Percentiles rank a stretch among this genome's conserved stretches.
These are phyloP conservation scores for Deuterostichococcus epilithicus DNA, from an alignment of 139 green algal genomes.

Conservation along the genomic window DNA sequence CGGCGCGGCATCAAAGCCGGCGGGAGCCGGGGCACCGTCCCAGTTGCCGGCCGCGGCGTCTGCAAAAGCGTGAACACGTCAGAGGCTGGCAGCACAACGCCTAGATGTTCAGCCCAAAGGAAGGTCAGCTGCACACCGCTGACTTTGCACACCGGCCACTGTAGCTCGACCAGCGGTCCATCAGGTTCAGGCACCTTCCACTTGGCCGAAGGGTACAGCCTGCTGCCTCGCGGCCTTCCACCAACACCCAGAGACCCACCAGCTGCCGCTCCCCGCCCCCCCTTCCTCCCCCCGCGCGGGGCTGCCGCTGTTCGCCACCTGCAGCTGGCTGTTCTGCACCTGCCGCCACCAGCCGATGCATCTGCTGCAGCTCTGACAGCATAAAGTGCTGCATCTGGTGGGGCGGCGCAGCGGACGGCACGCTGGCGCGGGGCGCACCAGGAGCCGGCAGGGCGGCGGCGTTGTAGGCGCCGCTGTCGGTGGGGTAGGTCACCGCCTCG, in stretches of 20 bases:
- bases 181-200: not conserved
- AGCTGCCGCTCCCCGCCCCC: not conserved
- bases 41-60: conserved; percentile 16
- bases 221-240: too few species aligned
- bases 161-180: not conserved
- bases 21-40: conserved; percentile 17
- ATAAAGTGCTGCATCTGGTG: not conserved
- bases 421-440: conserved; percentile 11
- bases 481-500: not conserved
- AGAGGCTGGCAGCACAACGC: not conserved
- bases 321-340: not conserved
- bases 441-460: conserved; percentile 11
- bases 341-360: not conserved
- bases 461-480: conserved; percentile 11
- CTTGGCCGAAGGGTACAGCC: not conserved
- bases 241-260: too few species aligned
- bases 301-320: too few species aligned
- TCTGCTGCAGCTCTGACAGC: not conserved
- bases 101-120: not conserved
- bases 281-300: not conserved
- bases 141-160: not conserved
- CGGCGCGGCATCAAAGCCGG: conserved; percentile 17
- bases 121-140: not conserved
- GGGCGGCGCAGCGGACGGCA: not conserved
- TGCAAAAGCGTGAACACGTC: not conserved